A percentile compares a stretch with the other conserved stretches of the same genome.
Evolutionary conservation across 257 asterid genomes (phyloP).

Genomic region (Fraxinus anomala): DNA sequence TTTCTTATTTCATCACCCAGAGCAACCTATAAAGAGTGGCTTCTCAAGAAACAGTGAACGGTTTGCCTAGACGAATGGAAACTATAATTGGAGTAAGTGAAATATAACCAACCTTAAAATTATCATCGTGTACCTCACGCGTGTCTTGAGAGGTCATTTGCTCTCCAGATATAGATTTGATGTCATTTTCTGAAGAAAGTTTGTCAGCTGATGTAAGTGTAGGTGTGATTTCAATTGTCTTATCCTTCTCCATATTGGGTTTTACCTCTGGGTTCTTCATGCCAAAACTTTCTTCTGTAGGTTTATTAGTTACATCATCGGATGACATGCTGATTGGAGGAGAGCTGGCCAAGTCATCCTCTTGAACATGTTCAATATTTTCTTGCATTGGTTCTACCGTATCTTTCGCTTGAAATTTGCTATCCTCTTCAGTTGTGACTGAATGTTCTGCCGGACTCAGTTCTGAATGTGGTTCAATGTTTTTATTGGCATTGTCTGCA

Average conservation of each 20-base stretch:
- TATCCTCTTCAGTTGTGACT: slow-evolving; percentile 41
- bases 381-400: slow-evolving; percentile 34
- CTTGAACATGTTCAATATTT: slow-evolving; percentile 38
- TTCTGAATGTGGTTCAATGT: slow-evolving; percentile 42
- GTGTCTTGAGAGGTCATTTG: slow-evolving; percentile 37
- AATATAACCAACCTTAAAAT: slow-evolving; percentile 25
- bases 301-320: slow-evolving; percentile 47
- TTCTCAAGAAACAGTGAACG: slow-evolving; percentile 36
- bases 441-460: slow-evolving; percentile 41
- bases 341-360: slow-evolving; percentile 38
- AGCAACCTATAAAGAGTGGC: slow-evolving; percentile 53
- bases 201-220: slow-evolving; percentile 33
- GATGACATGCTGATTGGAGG: slow-evolving; percentile 40
- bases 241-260: slow-evolving; percentile 43
- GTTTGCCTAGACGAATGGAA: slow-evolving; percentile 27
- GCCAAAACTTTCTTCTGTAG: slow-evolving; percentile 46
- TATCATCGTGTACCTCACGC: slow-evolving; percentile 49
- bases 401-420: slow-evolving; percentile 42
- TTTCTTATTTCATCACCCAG: slow-evolving; percentile 39
- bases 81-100: slow-evolving; percentile 19
- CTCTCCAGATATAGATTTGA: slow-evolving; percentile 33
- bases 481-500: slow-evolving; percentile 45
- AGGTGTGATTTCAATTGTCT: slow-evolving; percentile 43
- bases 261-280: slow-evolving; percentile 44
- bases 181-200: slow-evolving; percentile 46